Evolutionary conservation across 495 filamentous ascomycete genomes (phyloP).

Genomic region (Aspergillus sparsus): DNA sequence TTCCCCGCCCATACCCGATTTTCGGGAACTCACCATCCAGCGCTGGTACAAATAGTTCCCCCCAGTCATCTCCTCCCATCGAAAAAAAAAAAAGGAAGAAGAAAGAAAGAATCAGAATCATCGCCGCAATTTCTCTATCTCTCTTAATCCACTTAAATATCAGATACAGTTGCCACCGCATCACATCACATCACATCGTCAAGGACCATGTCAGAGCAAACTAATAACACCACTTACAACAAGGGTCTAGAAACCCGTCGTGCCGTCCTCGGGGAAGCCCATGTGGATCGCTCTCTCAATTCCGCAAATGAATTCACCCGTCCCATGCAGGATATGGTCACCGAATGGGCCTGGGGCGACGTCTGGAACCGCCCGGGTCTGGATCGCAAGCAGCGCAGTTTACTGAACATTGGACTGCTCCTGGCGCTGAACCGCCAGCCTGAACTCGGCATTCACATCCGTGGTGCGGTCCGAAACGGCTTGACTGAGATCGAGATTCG

Average conservation of each 20-base stretch:
- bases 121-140: background rate
- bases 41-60: background rate
- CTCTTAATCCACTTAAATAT: background rate
- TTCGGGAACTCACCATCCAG: background rate
- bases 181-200: background rate
- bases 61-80: background rate
- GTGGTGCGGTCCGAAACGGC: conserved; percentile 58
- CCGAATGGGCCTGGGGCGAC: conserved; percentile 56
- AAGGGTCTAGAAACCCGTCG: conserved; percentile 53
- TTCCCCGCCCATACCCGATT: conserved; percentile 3
- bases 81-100: too few species aligned
- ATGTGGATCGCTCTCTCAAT: conserved; percentile 51
- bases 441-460: conserved; percentile 54
- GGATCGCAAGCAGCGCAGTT: conserved; percentile 52
- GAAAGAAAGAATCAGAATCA: background rate
- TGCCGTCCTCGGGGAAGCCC: conserved; percentile 51
- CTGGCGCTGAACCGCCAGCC: conserved; percentile 53
- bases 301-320: conserved; percentile 42
- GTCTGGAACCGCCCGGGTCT: conserved; percentile 57
- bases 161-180: too few species aligned
- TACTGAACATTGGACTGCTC: conserved; percentile 53
- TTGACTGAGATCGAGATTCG: conserved; percentile 54
- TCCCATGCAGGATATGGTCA: conserved; percentile 55
- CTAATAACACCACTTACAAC: conserved; percentile 33
- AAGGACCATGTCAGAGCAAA: background rate